Evolutionary conservation across 2,329 filamentous ascomycete genomes (phyloP), one percentile per base, ranked within the genome.

Genomic region (Neodidymelliopsis sp.): DNA sequence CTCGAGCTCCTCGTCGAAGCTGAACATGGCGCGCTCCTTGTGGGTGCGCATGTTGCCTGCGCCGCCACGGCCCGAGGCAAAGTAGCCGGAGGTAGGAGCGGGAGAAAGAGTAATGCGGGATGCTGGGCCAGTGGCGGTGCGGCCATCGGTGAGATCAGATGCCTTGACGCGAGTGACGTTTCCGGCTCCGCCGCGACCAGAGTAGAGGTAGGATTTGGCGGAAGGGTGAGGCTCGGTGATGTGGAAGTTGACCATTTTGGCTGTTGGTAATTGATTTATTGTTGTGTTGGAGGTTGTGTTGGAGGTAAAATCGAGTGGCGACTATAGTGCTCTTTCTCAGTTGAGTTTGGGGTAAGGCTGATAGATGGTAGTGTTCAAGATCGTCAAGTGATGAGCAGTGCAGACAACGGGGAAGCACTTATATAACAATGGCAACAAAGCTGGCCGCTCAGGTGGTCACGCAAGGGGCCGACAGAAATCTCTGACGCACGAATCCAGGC

Each of bases 1-100:
- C 59, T 83, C 78, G 40, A 87, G 77, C 63, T 87, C 84, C 74
- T 87, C 84, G 69, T 87, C 84, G 73, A 89, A 89, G 70, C 79
- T 81, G 77, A 86, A 86, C 68, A 86, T 85, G 63, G 81, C 78
- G 29, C 82, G 77, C 60, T 86, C 80, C 53, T 74, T 69, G 42
- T 78, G 70, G 33, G 75, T 65, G 73, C 80, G 77, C 55, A 84
- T 79, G 75, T 88, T 89, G 64, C 86, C 86, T 2, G 84, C 85
- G 49, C 86, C 85, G 59, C 86, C 86, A 49, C 86, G 84, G 61
- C 86, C 86, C 9, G 81, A 81, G 75, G 84, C 82, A 78, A 87
- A 87, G 74, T 80, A 79, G 50, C 76, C 71, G 31, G 76, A 74
- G 54, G 57, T 65, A 63, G 67, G 77, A 59, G 63, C 78, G 67